Evolutionary conservation across 2,329 filamentous ascomycete genomes (phyloP).

Genomic region (Diaporthe citri): DNA sequence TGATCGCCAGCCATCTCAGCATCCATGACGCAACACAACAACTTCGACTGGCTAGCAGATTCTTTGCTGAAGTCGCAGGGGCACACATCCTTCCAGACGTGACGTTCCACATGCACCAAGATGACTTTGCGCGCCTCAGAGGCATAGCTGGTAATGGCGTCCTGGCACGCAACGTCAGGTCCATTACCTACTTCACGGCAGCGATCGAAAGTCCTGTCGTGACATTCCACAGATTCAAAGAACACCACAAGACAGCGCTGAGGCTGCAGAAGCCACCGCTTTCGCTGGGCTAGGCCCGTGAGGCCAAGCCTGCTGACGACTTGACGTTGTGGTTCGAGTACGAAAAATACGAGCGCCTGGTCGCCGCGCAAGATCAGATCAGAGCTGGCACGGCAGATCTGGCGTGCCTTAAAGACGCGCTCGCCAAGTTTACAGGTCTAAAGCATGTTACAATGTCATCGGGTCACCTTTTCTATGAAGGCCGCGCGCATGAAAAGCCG

Average conservation of each 20-base stretch:
- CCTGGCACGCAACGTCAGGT: background rate
- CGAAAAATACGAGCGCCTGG: background rate
- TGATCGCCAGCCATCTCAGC: background rate
- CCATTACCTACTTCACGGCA: background rate
- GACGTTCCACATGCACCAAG: background rate
- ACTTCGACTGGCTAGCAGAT: background rate
- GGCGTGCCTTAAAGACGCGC: background rate
- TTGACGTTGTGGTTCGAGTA: background rate
- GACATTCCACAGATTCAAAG: background rate
- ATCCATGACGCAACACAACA: background rate
- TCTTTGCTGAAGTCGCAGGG: constrained; percentile 1
- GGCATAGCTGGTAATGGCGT: background rate
- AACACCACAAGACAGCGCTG: background rate
- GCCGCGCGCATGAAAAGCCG: background rate
- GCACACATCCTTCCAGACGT: background rate
- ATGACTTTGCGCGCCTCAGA: background rate
- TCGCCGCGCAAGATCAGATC: background rate
- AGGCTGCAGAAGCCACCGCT: background rate
- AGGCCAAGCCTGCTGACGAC: background rate
- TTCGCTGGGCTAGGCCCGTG: too few species aligned
- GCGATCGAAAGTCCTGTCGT: background rate
- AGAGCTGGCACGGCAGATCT: background rate
- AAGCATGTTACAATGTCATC: constrained; percentile 1
- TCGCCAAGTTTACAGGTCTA: background rate
- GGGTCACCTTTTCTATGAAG: background rate